A percentile compares a stretch with the other conserved stretches of the same genome.
Evolutionary conservation across 2,329 filamentous ascomycete species (phyloP).

Genomic region (Hypomyces perniciosus): DNA sequence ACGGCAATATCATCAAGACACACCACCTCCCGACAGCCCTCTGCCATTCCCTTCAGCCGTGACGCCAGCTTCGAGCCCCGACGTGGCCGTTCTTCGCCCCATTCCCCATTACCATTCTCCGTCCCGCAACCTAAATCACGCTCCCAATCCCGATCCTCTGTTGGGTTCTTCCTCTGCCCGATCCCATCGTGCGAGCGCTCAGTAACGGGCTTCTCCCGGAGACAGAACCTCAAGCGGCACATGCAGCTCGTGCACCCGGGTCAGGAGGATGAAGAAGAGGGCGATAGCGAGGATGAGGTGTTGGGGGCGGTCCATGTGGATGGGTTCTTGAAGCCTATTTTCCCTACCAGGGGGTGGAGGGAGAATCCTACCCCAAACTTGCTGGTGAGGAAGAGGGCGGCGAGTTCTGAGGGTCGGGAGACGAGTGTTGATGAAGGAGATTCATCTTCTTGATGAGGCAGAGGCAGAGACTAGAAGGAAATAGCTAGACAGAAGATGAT

Average conservation of each 20-base stretch:
- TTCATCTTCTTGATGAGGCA: slow-evolving; percentile 7
- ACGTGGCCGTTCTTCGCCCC: slow-evolving; percentile 10
- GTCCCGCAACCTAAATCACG: slow-evolving; percentile 24
- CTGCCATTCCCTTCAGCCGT: slow-evolving; percentile 19
- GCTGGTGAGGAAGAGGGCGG: slow-evolving; percentile 5
- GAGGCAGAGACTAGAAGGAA: background rate
- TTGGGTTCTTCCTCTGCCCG: slow-evolving; percentile 32
- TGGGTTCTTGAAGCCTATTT: slow-evolving; percentile 57
- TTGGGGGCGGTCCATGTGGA: slow-evolving; percentile 61
- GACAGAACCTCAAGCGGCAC: slow-evolving; percentile 33
- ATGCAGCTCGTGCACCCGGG: slow-evolving; percentile 34
- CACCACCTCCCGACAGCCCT: slow-evolving; percentile 26
- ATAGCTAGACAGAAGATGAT: background rate
- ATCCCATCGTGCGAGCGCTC: slow-evolving; percentile 32
- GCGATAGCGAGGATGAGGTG: slow-evolving; percentile 47
- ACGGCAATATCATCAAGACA: slow-evolving; percentile 25
- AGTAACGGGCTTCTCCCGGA: slow-evolving; percentile 29
- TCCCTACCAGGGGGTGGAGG: slow-evolving; percentile 43
- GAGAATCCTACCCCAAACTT: slow-evolving; percentile 12
- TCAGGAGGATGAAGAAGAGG: slow-evolving; percentile 28
- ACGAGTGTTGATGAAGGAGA: slow-evolving; percentile 13
- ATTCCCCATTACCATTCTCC: slow-evolving; percentile 11
- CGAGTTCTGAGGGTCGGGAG: slow-evolving; percentile 10
- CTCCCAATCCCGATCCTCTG: slow-evolving; percentile 26
- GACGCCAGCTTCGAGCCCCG: slow-evolving; percentile 18